Percentiles rank a stretch among this genome's conserved stretches.
phyloP scores from a whole-genome alignment of 2,329 filamentous ascomycete genomes.

The Exophiala xenobiotica region DNA sequence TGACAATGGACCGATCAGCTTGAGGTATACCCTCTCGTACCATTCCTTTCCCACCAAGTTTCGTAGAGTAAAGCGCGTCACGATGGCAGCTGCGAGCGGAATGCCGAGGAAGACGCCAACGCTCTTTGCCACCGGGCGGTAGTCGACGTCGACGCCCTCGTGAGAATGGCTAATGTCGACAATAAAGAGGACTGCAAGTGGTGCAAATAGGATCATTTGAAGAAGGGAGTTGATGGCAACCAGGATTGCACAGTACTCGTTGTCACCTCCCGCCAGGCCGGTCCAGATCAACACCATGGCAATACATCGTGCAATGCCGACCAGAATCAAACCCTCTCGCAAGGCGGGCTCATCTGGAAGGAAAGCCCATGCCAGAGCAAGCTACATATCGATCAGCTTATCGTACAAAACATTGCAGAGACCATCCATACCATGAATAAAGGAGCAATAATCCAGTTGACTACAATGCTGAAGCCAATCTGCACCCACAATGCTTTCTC shows the following conservation, averaged over 20 bases:
- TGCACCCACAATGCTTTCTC: constrained; percentile 70
- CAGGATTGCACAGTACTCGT: constrained; percentile 78
- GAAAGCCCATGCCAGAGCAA: constrained; percentile 52
- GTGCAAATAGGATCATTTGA: constrained; percentile 72
- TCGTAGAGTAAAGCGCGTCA: constrained; percentile 67
- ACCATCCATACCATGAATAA: constrained; percentile 67
- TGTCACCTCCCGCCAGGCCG: constrained; percentile 70
- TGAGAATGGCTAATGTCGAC: constrained; percentile 60
- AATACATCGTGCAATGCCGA: constrained; percentile 81
- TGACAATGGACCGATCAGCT: constrained; percentile 68
- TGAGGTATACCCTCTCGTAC: constrained; percentile 71
- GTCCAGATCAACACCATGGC: constrained; percentile 86
- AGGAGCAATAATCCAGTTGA: constrained; percentile 83
- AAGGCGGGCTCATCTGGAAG: constrained; percentile 51
- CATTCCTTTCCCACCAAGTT: constrained; percentile 53
- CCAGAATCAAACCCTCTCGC: constrained; percentile 70
- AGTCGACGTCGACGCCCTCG: constrained; percentile 46
- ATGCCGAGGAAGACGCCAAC: constrained; percentile 85
- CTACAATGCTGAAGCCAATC: constrained; percentile 69
- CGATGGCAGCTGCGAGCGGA: constrained; percentile 73
- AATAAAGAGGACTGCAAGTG: constrained; percentile 68
- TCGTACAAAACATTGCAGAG: neutral
- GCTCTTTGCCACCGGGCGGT: constrained; percentile 70
- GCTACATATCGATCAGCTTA: constrained; percentile 38
- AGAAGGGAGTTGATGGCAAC: constrained; percentile 73